A percentile compares a stretch with the other conserved stretches of the same genome.
These are phyloP conservation scores for Colletotrichum magnum DNA, from an alignment of 2,329 filamentous ascomycete species.

Conservation along the genomic window DNA sequence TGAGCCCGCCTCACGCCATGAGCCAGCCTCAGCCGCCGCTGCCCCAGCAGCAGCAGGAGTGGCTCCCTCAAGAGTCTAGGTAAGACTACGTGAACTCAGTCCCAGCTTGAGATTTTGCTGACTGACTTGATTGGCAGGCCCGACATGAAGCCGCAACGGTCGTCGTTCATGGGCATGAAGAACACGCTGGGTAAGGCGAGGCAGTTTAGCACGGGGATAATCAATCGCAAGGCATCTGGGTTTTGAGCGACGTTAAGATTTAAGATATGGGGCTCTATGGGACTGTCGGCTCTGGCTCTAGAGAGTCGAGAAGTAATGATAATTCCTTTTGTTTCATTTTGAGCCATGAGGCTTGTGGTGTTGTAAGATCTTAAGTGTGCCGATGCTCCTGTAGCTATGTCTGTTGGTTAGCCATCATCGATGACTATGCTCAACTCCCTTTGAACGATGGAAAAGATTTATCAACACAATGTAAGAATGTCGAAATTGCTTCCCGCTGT, in stretches of 20 bases:
- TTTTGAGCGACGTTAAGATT: neutral
- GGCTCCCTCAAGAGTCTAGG: slow-evolving; percentile 23
- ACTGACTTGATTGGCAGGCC: slow-evolving; percentile 25
- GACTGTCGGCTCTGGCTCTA: slow-evolving; percentile 1
- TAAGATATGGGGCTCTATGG: neutral
- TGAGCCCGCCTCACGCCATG: slow-evolving; percentile 14
- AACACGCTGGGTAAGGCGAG: slow-evolving; percentile 38
- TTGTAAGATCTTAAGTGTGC: too few species aligned
- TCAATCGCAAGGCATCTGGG: slow-evolving; percentile 38
- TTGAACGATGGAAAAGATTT: too few species aligned
- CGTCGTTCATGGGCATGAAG: slow-evolving; percentile 40
- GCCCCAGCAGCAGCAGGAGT: slow-evolving; percentile 32
- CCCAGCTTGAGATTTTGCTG: too few species aligned
- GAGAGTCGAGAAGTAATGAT: neutral
- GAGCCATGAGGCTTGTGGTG: too few species aligned
- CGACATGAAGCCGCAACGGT: slow-evolving; percentile 32
- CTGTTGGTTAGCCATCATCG: too few species aligned
- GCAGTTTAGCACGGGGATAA: slow-evolving; percentile 37
- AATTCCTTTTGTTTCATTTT: neutral
- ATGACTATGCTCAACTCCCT: too few species aligned
- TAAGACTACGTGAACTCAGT: neutral
- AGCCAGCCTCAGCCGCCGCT: slow-evolving; percentile 15
- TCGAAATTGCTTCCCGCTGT: too few species aligned
- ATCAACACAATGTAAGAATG: too few species aligned
- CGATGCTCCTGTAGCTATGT: too few species aligned